phyloP scores from a whole-genome alignment of 108 stramenopile species.

The Nitzschia sp. region DNA sequence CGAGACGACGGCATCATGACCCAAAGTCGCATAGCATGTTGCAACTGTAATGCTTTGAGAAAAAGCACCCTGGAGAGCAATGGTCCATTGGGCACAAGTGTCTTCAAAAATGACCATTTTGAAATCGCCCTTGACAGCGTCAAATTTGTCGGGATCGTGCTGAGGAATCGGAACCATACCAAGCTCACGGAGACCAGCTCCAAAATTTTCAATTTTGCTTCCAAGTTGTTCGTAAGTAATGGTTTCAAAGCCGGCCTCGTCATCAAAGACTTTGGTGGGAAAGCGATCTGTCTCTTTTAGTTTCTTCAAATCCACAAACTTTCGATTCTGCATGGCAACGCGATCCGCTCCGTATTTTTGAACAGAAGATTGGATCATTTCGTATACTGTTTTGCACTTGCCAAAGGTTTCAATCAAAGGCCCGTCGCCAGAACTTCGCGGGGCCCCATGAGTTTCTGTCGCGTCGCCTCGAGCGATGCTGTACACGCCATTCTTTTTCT shows the following conservation, averaged over 20 bases:
- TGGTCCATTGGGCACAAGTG: conserved; percentile 32
- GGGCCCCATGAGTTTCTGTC: conserved; percentile 20
- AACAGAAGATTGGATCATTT: conserved; percentile 15
- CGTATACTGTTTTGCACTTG: conserved; percentile 13
- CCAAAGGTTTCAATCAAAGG: conserved; percentile 2
- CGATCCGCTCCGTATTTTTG: conserved; percentile 9
- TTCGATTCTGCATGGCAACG: conserved; percentile 16
- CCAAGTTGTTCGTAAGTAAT: conserved; percentile 32
- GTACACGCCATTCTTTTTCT: neutral
- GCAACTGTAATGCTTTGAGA: conserved; percentile 31
- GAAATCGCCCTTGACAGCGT: conserved; percentile 14
- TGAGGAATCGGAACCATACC: conserved; percentile 28
- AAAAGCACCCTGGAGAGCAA: conserved; percentile 25
- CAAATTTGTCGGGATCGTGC: conserved; percentile 17
- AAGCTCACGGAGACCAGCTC: conserved; percentile 21
- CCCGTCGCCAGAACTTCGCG: neutral
- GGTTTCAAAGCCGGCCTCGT: neutral
- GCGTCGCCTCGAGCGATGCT: conserved; percentile 10
- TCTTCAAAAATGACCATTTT: conserved; percentile 32
- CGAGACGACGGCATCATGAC: conserved; percentile 23
- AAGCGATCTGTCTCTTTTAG: conserved; percentile 19
- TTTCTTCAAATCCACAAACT: conserved; percentile 30
- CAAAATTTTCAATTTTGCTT: conserved; percentile 21
- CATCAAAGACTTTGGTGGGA: conserved; percentile 21
- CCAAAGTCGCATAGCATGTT: conserved; percentile 35